Conservation (phyloP, 2,329 filamentous ascomycete genomes). For the Colletotrichum simmondsii region DNA sequence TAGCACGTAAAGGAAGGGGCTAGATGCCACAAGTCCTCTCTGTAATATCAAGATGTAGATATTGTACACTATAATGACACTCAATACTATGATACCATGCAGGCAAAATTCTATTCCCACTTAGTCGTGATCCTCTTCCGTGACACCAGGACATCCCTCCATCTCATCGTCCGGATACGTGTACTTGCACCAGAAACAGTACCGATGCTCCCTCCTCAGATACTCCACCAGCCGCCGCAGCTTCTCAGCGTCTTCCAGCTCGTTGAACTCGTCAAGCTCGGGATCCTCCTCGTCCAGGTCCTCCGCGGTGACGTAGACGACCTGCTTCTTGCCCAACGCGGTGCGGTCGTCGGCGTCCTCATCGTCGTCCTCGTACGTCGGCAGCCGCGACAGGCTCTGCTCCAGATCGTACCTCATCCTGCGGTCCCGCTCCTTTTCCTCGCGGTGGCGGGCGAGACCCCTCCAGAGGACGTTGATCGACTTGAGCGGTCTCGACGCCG, state of each 20-base stretch:
- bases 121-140: constrained; percentile 83
- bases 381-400: constrained; percentile 70
- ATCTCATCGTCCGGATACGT: constrained; percentile 78
- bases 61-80: constrained; percentile 29
- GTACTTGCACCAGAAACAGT: constrained; percentile 98
- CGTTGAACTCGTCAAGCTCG: constrained; percentile 84
- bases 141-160: constrained; percentile 89
- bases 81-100: not conserved
- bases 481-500: constrained; percentile 64
- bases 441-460: constrained; percentile 75
- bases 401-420: constrained; percentile 74
- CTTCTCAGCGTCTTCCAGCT: constrained; percentile 72
- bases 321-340: constrained; percentile 70
- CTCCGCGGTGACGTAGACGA: constrained; percentile 69
- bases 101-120: not conserved
- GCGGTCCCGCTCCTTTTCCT: constrained; percentile 75
- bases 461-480: constrained; percentile 84
- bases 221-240: constrained; percentile 74
- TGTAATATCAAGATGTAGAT: constrained; percentile 20
- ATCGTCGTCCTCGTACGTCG: constrained; percentile 74
- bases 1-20: constrained; percentile 2
- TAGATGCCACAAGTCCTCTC: constrained; percentile 13
- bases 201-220: constrained; percentile 77
- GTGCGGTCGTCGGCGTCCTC: constrained; percentile 77
- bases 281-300: constrained; percentile 82